Conservation (phyloP, 2,329 filamentous ascomycete species). For the Aspergillus viridinutans region DNA sequence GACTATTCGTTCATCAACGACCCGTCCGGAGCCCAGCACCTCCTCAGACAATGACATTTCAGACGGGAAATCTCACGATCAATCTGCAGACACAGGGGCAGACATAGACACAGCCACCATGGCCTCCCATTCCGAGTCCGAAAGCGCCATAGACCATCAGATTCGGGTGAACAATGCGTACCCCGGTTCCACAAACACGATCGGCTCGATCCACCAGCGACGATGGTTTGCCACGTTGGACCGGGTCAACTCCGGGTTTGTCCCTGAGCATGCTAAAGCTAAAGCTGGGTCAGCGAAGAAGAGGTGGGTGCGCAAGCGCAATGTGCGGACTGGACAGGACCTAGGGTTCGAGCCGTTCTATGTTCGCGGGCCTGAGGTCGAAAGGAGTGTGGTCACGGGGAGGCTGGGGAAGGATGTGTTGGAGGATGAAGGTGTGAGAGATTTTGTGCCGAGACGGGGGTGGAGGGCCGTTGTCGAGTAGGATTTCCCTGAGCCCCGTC, state of each 20-base stretch:
- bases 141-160: slow-evolving; percentile 44
- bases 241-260: slow-evolving; percentile 55
- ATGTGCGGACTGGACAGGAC: slow-evolving; percentile 8
- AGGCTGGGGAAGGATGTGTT: slow-evolving; percentile 57
- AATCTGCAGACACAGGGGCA: neutral
- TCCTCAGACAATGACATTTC: slow-evolving; percentile 7
- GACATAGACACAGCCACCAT: neutral
- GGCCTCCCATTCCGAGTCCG: slow-evolving; percentile 8
- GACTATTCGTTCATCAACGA: neutral
- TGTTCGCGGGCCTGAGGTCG: slow-evolving; percentile 56
- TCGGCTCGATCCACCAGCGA: slow-evolving; percentile 64
- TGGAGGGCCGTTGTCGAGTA: slow-evolving; percentile 47
- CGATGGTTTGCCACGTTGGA: slow-evolving; percentile 65
- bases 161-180: slow-evolving; percentile 63
- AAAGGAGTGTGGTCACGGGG: slow-evolving; percentile 65
- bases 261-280: slow-evolving; percentile 1
- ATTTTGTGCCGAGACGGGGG: slow-evolving; percentile 55
- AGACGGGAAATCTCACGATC: neutral
- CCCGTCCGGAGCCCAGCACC: slow-evolving; percentile 5
- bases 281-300: slow-evolving; percentile 11
- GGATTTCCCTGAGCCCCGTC: neutral
- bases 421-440: slow-evolving; percentile 55
- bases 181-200: slow-evolving; percentile 59
- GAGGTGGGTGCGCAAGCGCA: slow-evolving; percentile 25
- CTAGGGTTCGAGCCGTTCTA: slow-evolving; percentile 55